Evolutionary conservation across 2,329 filamentous ascomycete species (phyloP), one percentile per base, ranked within the genome.

Genomic region (Fusarium sp.): DNA sequence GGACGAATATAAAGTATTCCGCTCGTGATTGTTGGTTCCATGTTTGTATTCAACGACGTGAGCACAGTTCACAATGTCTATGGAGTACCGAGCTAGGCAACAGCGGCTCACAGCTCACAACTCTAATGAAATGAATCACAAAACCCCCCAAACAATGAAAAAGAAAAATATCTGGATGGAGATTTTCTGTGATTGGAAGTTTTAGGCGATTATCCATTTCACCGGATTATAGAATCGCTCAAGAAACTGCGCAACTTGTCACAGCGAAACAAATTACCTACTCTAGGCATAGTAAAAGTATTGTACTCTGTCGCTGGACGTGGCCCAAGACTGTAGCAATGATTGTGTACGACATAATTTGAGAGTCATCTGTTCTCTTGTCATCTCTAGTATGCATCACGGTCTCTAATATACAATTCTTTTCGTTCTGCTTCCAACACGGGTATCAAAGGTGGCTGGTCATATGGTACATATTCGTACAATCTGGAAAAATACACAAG

Each of bases 401-500:
- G 7, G 51, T 48, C 22, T 58, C 30, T 65, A 54, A 27, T 65
- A 44, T 57, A 62, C 48, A 67, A n/a, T 25, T 22, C n/a, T 44
- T 46, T 30, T 51, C 16, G 25, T 56, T 30, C 44, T 52, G 44
- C 40, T 45, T 72, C 64, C 30, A 57, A 29, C 45, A 34, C 25
- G 69, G 69, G 69, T 71, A 72, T 72, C 66, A 64, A 47, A 69
- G 48, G 18, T 55, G 47, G 52, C 41, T 60, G 66, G 29, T 69
- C 44, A 59, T 64, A 47, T 70, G 29, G 48, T 57, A 67, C 61
- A 65, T 53, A 65, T 41, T 61, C 37, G 46, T 67, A 65, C 57
- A 66, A 37, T 37, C 55, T 55, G 30, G 49, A 47, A 37, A 48
- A 20, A 45, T 24, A 56, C 44, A 55, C 27, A 18, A 24, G 14